phyloP scores from a whole-genome alignment of 495 filamentous ascomycete genomes.

The Aspergillus coremiiformis region DNA sequence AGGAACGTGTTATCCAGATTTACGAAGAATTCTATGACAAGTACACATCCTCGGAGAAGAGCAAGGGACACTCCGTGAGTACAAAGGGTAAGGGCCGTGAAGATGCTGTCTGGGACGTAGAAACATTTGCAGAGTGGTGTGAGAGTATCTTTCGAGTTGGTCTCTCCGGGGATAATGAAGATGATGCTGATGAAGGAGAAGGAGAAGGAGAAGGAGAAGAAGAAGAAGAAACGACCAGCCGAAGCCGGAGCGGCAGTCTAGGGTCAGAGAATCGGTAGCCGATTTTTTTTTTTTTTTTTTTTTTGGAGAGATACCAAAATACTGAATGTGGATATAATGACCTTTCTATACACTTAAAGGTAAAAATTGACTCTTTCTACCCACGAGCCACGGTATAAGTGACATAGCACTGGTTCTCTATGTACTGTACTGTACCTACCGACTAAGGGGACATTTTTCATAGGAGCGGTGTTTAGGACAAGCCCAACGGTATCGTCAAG shows the following conservation, averaged over 20 bases:
- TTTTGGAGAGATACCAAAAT: neutral
- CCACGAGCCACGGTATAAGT: no score
- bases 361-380: no score
- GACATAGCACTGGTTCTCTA: no score
- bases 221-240: conserved; percentile 10
- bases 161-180: no score
- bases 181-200: no score
- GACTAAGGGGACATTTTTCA: no score
- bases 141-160: conserved; percentile 50
- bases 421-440: no score
- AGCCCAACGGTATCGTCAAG: no score
- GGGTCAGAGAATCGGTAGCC: neutral
- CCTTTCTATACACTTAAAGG: neutral
- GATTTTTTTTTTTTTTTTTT: neutral
- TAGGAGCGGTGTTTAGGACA: no score
- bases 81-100: conserved; percentile 56
- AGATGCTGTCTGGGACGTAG: conserved; percentile 58
- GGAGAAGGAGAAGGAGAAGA: no score
- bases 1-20: conserved; percentile 51
- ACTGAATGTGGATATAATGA: neutral
- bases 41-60: conserved; percentile 37
- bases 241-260: conserved; percentile 12
- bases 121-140: conserved; percentile 55
- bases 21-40: conserved; percentile 56
- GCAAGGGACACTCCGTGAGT: conserved; percentile 38